Percentiles rank a stretch among this genome's conserved stretches.
Conservation (phyloP, 352 stramenopile genomes). For the Globisporangium solare region DNA sequence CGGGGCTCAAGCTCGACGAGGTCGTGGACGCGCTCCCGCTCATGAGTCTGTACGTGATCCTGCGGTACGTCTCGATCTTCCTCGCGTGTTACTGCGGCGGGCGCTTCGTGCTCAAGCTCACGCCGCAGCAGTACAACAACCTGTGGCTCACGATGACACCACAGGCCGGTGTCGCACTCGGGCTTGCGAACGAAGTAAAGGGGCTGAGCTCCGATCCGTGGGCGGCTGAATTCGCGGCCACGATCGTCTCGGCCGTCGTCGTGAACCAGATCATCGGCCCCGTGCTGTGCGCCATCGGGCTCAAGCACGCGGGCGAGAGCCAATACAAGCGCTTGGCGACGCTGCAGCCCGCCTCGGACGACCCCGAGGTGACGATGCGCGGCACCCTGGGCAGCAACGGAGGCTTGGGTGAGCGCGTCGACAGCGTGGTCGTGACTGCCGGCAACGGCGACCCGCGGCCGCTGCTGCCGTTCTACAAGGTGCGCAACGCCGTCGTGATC, state of each 20-base stretch:
- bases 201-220: conserved; percentile 41
- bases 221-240: conserved; percentile 53
- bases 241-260: conserved; percentile 62
- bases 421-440: conserved; percentile 21
- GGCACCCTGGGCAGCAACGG: neutral
- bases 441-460: conserved; percentile 36
- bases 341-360: neutral
- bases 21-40: conserved; percentile 54
- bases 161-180: conserved; percentile 61
- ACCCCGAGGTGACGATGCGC: conserved; percentile 3
- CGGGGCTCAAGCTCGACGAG: conserved; percentile 60
- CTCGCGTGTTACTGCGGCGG: conserved; percentile 55
- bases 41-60: conserved; percentile 56
- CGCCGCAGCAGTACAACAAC: conserved; percentile 62
- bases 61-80: conserved; percentile 59
- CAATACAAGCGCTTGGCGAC: conserved; percentile 22
- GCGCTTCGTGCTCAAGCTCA: conserved; percentile 55
- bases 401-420: conserved; percentile 8
- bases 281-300: conserved; percentile 50
- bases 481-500: conserved; percentile 53
- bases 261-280: conserved; percentile 72
- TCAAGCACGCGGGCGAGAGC: conserved; percentile 48
- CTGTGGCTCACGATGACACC: conserved; percentile 74
- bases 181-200: conserved; percentile 56
- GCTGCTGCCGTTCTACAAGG: conserved; percentile 44